These are phyloP conservation scores for Danielia reshetovae DNA, from an alignment of 805 yeast genomes.

Conservation along the genomic window DNA sequence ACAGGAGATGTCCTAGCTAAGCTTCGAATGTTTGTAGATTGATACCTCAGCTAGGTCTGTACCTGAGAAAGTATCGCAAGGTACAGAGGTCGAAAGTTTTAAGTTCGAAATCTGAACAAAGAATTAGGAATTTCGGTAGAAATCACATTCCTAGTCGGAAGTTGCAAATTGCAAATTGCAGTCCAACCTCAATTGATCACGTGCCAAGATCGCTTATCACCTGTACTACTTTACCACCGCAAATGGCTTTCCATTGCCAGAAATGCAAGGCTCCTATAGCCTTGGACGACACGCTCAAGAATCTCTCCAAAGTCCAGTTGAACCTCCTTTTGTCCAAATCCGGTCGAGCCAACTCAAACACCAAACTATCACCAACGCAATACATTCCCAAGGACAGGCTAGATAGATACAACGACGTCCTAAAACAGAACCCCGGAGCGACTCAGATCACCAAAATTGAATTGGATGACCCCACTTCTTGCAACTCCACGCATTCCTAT, in stretches of 20 bases:
- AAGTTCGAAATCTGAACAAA: no score
- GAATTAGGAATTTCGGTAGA: no score
- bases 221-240: no score
- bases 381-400: conserved; percentile 39
- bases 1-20: no score
- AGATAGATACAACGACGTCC: conserved; percentile 31
- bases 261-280: conserved; percentile 56
- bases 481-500: conserved; percentile 9
- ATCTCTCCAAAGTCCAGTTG: conserved; percentile 52
- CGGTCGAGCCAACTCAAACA: conserved; percentile 12
- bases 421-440: neutral
- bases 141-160: no score
- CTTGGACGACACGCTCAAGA: conserved; percentile 52
- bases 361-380: conserved; percentile 24
- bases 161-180: no score
- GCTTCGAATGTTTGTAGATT: no score
- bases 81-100: no score
- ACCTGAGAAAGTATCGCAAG: no score
- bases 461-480: neutral
- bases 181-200: no score
- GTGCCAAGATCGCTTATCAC: no score
- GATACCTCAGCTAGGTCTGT: no score
- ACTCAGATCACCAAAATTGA: neutral
- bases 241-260: conserved; percentile 45
- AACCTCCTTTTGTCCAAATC: conserved; percentile 44